phyloP scores from a whole-genome alignment of 1,139 yeast genomes.

The Blastobotrys persicus region DNA sequence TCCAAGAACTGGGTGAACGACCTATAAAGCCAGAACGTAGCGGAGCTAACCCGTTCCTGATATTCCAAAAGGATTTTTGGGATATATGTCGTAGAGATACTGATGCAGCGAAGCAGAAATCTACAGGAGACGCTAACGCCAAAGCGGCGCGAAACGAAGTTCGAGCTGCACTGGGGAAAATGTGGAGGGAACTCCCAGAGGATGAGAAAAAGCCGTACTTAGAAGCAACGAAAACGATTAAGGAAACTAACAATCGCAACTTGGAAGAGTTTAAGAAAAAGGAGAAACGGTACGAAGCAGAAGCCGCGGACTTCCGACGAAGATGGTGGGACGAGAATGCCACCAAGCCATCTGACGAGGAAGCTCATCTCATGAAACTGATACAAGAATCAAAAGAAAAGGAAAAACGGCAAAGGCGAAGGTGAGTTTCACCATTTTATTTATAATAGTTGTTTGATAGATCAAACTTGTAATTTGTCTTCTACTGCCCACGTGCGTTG shows the following conservation, averaged over 20 bases:
- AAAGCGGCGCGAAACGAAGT: conserved; percentile 43
- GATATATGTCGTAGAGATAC: conserved; percentile 40
- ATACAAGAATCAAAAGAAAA: conserved; percentile 20
- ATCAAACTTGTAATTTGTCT: not conserved
- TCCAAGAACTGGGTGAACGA: conserved; percentile 39
- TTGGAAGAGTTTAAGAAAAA: conserved; percentile 37
- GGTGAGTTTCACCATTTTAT: not conserved
- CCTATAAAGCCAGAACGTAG: conserved; percentile 42
- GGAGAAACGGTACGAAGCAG: conserved; percentile 38
- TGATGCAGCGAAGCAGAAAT: conserved; percentile 35
- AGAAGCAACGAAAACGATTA: conserved; percentile 36
- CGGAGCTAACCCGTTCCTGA: conserved; percentile 44
- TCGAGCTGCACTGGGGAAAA: conserved; percentile 42
- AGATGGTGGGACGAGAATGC: conserved; percentile 41
- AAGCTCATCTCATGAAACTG: conserved; percentile 28
- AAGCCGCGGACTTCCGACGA: conserved; percentile 41
- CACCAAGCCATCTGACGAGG: conserved; percentile 37
- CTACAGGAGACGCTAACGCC: conserved; percentile 34
- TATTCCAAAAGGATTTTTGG: conserved; percentile 46
- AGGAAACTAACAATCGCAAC: conserved; percentile 37
- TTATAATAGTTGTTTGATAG: not conserved
- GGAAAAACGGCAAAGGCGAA: conserved; percentile 8
- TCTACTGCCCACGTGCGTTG: not conserved
- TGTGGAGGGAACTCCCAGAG: conserved; percentile 44
- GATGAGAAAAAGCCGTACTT: conserved; percentile 40